Evolutionary conservation across 1,139 yeast genomes (phyloP), one percentile per base, ranked within the genome.

Genomic region (Lodderomyces oxycetoniae): DNA sequence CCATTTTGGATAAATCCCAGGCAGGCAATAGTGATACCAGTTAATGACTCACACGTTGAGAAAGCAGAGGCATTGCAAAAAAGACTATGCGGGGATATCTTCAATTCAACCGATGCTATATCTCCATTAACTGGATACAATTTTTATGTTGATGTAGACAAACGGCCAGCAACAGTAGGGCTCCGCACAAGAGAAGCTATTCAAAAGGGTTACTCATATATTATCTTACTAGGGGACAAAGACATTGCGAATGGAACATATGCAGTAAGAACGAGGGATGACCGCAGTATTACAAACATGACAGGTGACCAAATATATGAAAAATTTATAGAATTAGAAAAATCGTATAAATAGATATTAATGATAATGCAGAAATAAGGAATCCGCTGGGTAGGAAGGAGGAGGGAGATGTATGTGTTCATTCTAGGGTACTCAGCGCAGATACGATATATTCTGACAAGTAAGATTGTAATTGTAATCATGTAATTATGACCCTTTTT

Each of bases 1-100:
- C 99, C 99, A 9, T 91, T 93, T 55, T 91, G 98, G 98, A 60
- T 91, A 39, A 86, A 84, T 42, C 96, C 98, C n/a, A 72, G 94
- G 44, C 99, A 91, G 55, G 95, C 93, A 0, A 68, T 84, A 28
- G 73, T 91, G 3, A 71, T 93, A 4, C 97, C 98, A 2, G 82
- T 91, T 4, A 80, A 82, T 35, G 71, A 67, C 5, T 51, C 65
- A 4, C 87, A 83, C 52, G 49, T 49, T 8, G 70, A 55, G 13
- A 66, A 72, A 39, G 91, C 95, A 1, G 59, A 67, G 32, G 57
- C 65, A 14, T 55, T 79, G 3, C 75, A 71, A 22, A 48, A 53
- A 8, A 39, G 52, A 34, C 58, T 81, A 26, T 73, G 78, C 33
- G 86, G 88, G 10, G 72, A 67, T 21, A 53, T 70, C 27, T 37